Base-by-base conservation (phyloP, 192 early-diverging fungal species). In the Globomyces pollinis-pini region DNA sequence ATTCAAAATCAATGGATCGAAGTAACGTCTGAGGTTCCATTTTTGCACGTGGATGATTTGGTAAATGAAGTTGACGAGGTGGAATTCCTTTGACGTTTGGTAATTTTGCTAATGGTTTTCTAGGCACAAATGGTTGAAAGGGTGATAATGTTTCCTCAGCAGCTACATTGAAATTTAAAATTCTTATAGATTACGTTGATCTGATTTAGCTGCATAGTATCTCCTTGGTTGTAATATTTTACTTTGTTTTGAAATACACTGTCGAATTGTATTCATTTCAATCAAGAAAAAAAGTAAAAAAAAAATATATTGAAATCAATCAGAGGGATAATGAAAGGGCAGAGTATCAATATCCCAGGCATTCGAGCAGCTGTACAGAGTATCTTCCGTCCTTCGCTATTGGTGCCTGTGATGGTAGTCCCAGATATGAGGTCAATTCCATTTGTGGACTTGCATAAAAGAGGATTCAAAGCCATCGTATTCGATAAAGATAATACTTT, bases 401-500 rank as follows among this genome's bases (percentile, higher is more conserved):
- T 85, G 31, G 47, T 92, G 18, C 93, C 93, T 8, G 81, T 89
- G 50, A 51, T 88, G n/a, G 66, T 82, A 9, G 88, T 92, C 11
- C 65, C 16, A 76, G 87, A 92, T 57, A 81, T 91, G 42, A 79
- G 86, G 4, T 50, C 68, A 6, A 79, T 93, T 18, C 78, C 87
- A 30, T 91, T 84, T 68, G 60, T 45, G 2, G 51, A 60, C 18
- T 68, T 94, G 16, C 76, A 72, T 38, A 50, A 63, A 77, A 79
- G 0, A 1, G 89, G 88, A 1, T 81, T 94, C 56, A 59, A 66
- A 23, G 86, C 81, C 28, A 64, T 95, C n/a, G 89, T 79, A 2
- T 98, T 94, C 68, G 94, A 98, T 69, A 98, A 98, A 72, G 94
- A 98, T 67, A 98, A 98, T 77, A 94, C 91, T 24, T 65, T 98